Evolutionary conservation across 306 rosid genomes (phyloP).

Genomic region (Fragaria vesca): DNA sequence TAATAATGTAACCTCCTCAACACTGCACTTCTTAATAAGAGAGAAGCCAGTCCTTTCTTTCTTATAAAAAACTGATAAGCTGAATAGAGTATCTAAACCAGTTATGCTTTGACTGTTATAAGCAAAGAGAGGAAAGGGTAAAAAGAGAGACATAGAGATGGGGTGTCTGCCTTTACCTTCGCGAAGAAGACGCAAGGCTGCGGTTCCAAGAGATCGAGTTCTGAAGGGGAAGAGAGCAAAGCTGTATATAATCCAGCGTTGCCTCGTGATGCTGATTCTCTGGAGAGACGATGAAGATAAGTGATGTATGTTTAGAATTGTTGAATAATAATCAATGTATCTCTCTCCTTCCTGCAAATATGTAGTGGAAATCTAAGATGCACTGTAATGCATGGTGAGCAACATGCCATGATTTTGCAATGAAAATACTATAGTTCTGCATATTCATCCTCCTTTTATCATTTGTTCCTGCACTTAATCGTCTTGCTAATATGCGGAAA

Average conservation of each 20-base stretch:
- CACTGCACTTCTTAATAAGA: not conserved
- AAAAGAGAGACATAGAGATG: constrained; percentile 18
- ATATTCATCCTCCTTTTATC: not conserved
- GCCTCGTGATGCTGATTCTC: constrained; percentile 43
- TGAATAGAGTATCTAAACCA: not conserved
- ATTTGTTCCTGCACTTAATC: not conserved
- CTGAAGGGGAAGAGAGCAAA: constrained; percentile 43
- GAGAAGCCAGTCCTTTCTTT: not conserved
- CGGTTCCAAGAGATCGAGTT: constrained; percentile 18
- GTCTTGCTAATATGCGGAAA: constrained; percentile 1
- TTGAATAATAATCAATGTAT: not conserved
- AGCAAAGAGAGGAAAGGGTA: not conserved
- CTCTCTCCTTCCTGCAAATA: not conserved
- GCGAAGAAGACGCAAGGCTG: constrained; percentile 18
- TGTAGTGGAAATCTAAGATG: constrained; percentile 2
- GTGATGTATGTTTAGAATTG: constrained; percentile 13
- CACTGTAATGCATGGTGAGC: not conserved
- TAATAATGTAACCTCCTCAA: constrained; percentile 24
- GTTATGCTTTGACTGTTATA: not conserved
- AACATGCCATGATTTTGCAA: not conserved
- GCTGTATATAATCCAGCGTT: constrained; percentile 42
- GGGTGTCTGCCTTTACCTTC: constrained; percentile 27
- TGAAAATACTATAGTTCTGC: not conserved
- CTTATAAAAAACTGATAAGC: not conserved
- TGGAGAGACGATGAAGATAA: constrained; percentile 38